phyloP scores from a whole-genome alignment of 2,329 filamentous ascomycete species.

The Aspergillus texensis region DNA sequence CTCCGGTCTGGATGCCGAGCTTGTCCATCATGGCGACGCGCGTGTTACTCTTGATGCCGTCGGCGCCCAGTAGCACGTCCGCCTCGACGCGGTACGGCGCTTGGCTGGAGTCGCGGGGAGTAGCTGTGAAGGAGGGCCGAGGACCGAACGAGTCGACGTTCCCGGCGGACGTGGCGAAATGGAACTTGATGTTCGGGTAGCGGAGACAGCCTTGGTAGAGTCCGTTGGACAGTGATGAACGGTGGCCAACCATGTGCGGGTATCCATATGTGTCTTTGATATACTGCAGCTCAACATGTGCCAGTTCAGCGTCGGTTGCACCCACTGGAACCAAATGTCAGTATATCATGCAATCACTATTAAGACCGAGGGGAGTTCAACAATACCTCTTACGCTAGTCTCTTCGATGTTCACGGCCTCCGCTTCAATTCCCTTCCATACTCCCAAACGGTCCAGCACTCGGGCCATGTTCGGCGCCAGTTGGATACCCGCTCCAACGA shows the following conservation, averaged over 20 bases:
- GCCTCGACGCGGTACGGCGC: constrained; percentile 51
- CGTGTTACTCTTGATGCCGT: constrained; percentile 57
- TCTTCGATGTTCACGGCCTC: constrained; percentile 72
- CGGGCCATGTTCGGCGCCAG: constrained; percentile 80
- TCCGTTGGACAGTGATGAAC: constrained; percentile 68
- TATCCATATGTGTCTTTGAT: constrained; percentile 70
- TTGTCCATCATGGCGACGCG: constrained; percentile 46
- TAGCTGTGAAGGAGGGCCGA: constrained; percentile 61
- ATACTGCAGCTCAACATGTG: constrained; percentile 69
- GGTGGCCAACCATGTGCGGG: constrained; percentile 79
- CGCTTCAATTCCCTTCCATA: constrained; percentile 70
- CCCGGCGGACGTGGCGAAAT: constrained; percentile 63
- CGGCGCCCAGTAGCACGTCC: constrained; percentile 56
- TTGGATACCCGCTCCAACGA: constrained; percentile 84
- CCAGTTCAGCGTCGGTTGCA: constrained; percentile 68
- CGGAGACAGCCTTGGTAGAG: constrained; percentile 71
- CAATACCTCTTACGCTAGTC: constrained; percentile 70
- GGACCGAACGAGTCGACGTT: constrained; percentile 62
- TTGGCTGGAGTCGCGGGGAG: constrained; percentile 56
- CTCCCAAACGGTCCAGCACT: constrained; percentile 71
- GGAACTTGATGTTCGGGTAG: constrained; percentile 66
- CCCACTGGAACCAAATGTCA: constrained; percentile 55
- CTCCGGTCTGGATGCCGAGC: constrained; percentile 42
- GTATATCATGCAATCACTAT: neutral
- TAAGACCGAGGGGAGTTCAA: neutral